Percentiles rank a stretch among this genome's conserved stretches.
These are phyloP conservation scores for Pseudomonodictys pantanalensis DNA, from an alignment of 495 filamentous ascomycete species.

Conservation along the genomic window DNA sequence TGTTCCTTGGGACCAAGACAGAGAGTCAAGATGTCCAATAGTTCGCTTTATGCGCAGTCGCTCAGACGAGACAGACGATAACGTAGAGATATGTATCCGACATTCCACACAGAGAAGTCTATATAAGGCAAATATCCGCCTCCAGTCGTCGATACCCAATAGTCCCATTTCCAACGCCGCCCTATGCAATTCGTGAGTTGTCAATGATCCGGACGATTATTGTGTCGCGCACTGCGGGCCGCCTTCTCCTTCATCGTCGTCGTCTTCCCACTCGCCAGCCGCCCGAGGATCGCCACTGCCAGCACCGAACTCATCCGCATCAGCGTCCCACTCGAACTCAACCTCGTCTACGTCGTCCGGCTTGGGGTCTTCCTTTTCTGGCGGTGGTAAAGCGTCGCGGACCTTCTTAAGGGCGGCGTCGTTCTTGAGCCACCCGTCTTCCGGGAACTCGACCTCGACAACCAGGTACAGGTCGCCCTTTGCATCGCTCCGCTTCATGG, in stretches of 20 bases:
- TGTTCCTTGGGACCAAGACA: too few relatives aligned
- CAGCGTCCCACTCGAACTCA: conserved; percentile 72
- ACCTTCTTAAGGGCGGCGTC: conserved; percentile 64
- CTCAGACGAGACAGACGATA: too few relatives aligned
- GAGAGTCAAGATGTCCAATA: too few relatives aligned
- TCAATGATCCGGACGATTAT: conserved; percentile 46
- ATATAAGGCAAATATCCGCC: too few relatives aligned
- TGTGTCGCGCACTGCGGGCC: conserved; percentile 80
- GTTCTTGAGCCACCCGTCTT: conserved; percentile 74
- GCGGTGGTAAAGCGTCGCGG: conserved; percentile 67
- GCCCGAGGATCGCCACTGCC: conserved; percentile 67
- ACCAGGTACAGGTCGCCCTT: conserved; percentile 85
- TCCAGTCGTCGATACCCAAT: too few relatives aligned
- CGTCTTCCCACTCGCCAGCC: conserved; percentile 77
- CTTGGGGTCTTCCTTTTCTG: conserved; percentile 42
- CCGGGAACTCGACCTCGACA: conserved; percentile 85
- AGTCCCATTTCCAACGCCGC: conserved; percentile 4
- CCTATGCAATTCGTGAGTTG: neutral
- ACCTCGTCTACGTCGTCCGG: conserved; percentile 80
- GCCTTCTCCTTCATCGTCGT: conserved; percentile 58
- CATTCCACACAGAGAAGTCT: too few relatives aligned
- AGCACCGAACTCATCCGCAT: conserved; percentile 71
- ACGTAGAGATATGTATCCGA: too few relatives aligned
- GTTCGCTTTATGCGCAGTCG: too few relatives aligned
- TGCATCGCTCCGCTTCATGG: conserved; percentile 73